Evolutionary conservation across 495 filamentous ascomycete genomes (phyloP).

Genomic region (Durotheca rogersii): DNA sequence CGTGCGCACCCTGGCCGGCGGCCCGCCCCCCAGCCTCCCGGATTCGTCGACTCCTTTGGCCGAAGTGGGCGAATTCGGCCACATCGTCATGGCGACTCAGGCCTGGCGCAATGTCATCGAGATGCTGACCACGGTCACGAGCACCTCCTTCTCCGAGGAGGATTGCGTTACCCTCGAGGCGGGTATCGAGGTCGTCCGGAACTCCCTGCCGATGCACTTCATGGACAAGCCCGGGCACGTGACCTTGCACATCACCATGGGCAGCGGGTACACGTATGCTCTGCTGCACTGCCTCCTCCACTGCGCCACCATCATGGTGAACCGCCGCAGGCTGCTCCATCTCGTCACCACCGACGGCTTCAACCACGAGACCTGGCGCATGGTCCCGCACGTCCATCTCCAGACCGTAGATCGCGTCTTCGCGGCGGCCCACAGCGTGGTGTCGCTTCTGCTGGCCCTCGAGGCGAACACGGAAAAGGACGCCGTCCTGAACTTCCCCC

Average conservation of each 20-base stretch:
- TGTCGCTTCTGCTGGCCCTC: constrained; percentile 46
- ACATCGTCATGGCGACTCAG: constrained; percentile 53
- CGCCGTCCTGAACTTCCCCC: constrained; percentile 49
- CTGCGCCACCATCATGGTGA: constrained; percentile 53
- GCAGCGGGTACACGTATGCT: constrained; percentile 52
- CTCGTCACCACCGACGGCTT: constrained; percentile 48
- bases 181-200: constrained; percentile 48
- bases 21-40: constrained; percentile 37
- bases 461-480: constrained; percentile 52
- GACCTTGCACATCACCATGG: constrained; percentile 55
- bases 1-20: constrained; percentile 47
- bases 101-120: constrained; percentile 54
- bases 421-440: constrained; percentile 51
- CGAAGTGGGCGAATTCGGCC: constrained; percentile 53
- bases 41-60: constrained; percentile 36
- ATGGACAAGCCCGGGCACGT: constrained; percentile 53
- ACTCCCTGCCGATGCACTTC: constrained; percentile 48
- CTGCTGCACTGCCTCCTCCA: constrained; percentile 54
- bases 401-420: constrained; percentile 49
- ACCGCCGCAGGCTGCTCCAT: constrained; percentile 53
- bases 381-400: constrained; percentile 38
- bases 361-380: constrained; percentile 47
- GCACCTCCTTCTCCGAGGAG: constrained; percentile 48
- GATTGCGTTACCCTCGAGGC: constrained; percentile 45
- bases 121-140: constrained; percentile 51